phyloP scores from a whole-genome alignment of 192 early-diverging fungal genomes.

The Mortierella antarctica region DNA sequence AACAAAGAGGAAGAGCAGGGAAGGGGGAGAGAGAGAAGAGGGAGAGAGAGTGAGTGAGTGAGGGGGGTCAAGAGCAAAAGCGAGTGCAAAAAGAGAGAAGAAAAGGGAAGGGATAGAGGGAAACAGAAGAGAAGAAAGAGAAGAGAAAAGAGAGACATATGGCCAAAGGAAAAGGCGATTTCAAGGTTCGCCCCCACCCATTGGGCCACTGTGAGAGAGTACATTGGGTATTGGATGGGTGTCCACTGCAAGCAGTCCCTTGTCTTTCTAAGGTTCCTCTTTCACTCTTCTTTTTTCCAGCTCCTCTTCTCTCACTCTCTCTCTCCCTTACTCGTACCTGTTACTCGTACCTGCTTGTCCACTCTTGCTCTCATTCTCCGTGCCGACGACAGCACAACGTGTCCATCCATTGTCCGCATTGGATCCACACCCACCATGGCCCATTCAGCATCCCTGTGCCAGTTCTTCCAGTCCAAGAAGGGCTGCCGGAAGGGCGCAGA shows the following conservation, averaged over 20 bases:
- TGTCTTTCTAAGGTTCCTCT: no score
- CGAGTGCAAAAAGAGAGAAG: background rate
- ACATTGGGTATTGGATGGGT: background rate
- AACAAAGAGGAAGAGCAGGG: background rate
- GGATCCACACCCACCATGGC: background rate
- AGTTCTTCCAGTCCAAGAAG: slow-evolving; percentile 24
- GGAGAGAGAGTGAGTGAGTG: background rate
- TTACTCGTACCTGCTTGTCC: background rate
- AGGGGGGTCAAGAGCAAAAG: background rate
- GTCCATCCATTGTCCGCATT: background rate
- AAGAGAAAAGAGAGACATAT: background rate
- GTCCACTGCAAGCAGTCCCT: background rate
- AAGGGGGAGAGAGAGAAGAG: background rate
- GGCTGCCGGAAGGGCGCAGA: slow-evolving; percentile 25
- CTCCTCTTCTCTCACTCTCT: background rate
- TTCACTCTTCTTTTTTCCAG: background rate
- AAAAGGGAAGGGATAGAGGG: background rate
- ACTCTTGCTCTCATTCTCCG: background rate
- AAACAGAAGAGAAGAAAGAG: no score
- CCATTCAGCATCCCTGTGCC: slow-evolving; percentile 1
- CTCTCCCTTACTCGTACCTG: background rate
- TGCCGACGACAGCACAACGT: background rate
- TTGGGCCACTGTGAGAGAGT: background rate
- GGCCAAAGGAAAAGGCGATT: no score
- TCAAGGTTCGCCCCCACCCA: no score